Base-by-base conservation (phyloP, 2,329 filamentous ascomycete species). In the Sporothrix phasma region DNA sequence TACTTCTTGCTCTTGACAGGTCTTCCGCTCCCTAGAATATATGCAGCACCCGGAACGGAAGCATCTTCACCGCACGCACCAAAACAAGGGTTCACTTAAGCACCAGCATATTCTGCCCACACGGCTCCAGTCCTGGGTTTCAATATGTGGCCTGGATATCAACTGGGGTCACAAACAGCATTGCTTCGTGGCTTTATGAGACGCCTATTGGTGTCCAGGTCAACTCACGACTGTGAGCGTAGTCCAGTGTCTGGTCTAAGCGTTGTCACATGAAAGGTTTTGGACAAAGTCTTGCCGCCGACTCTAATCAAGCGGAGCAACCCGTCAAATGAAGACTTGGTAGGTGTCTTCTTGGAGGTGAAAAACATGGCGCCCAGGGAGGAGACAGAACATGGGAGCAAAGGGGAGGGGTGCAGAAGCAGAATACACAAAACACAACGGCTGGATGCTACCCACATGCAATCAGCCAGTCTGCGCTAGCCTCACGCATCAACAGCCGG, bases 251-350 rank as follows among this genome's bases (percentile, higher is more conserved):
- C 46, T 64, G 62, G 56, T 54, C 62, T 46, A 26, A 61, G 62
- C 62, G 62, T 17, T 47, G 61, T 63, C 54, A 60, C 64, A 62
- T 65, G 53, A 41, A 11, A 17, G 53, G 39, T 64, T 22, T 61
- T 13, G 45, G 15, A 8, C 46, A 24, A n/a, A 22, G n/a, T 45
- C 34, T 63, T 47, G 26, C 56, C 29, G 39, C 39, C 56, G 41
- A 60, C 3, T 22, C 39, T 3, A 15, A 19, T 24, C 10, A 37
- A 11, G 34, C 34, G 34, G 34, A 37, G 51, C 19, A 22, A 39
- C 31, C 34, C 34, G 31, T 56, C 51, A 10, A 19, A 31, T 31
- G 31, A 39, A 31, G 49, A 22, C 51, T 2, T 39, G 51, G 31
- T 54, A 54, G 29, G 31, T 54, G 51, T 31, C 11, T 19, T 37